These are phyloP conservation scores for Knoxdaviesia proteae DNA, from an alignment of 2,329 filamentous ascomycete genomes.

Conservation along the genomic window DNA sequence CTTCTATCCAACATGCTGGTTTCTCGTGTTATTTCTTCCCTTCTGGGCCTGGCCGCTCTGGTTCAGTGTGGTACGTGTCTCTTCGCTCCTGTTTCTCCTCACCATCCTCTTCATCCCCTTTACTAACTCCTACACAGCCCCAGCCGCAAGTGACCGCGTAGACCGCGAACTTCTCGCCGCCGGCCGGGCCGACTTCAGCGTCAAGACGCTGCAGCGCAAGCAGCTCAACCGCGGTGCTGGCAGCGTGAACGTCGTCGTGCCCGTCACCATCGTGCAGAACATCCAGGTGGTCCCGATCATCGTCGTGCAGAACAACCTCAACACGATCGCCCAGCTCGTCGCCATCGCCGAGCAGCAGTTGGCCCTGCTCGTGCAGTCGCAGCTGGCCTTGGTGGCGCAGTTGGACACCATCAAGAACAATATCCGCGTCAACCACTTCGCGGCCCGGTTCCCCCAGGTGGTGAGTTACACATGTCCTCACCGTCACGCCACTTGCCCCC, in stretches of 20 bases:
- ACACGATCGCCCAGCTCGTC: slow-evolving; percentile 13
- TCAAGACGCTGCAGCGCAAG: slow-evolving; percentile 6
- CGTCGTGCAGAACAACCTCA: slow-evolving; percentile 16
- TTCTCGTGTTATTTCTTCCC: not conserved
- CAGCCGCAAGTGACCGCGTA: too few species aligned
- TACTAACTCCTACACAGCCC: too few species aligned
- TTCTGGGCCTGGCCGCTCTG: not conserved
- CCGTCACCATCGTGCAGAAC: slow-evolving; percentile 10
- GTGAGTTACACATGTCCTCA: slow-evolving; percentile 8
- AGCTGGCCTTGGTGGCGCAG: slow-evolving; percentile 15
- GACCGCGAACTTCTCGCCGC: not conserved
- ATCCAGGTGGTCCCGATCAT: slow-evolving; percentile 9
- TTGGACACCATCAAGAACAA: slow-evolving; percentile 20
- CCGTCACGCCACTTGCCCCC: too few species aligned
- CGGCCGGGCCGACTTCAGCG: not conserved
- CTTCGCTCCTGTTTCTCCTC: too few species aligned
- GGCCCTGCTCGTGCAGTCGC: slow-evolving; percentile 15
- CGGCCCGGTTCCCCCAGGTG: slow-evolving; percentile 14
- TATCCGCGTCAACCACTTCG: slow-evolving; percentile 19
- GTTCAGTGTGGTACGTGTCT: too few species aligned
- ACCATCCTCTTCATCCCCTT: too few species aligned
- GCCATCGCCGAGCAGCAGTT: slow-evolving; percentile 16
- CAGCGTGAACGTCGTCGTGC: not conserved
- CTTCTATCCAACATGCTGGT: not conserved
- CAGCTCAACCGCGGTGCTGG: slow-evolving; percentile 2